Base-by-base conservation (phyloP, 768 basidiomycete species). In the Tulasnella sp. region DNA sequence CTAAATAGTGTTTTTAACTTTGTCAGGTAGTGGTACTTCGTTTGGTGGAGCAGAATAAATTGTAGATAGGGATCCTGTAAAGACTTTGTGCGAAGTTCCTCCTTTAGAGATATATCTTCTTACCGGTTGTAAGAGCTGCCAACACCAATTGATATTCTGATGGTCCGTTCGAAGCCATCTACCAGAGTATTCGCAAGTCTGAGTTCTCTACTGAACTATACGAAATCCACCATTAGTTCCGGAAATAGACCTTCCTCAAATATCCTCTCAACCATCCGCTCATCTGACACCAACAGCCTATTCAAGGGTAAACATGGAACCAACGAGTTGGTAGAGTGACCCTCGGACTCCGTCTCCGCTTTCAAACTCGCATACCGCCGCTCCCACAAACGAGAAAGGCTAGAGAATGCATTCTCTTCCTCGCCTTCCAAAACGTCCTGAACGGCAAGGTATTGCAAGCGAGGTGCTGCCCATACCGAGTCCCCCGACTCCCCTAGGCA, bases 361-460 rank as follows among this genome's bases (percentile, higher is more conserved):
- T n/a, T 22, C 24, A 54, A 11, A 22, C 24, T n/a, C 3, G n/a
- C 54, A n/a, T 54, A 54, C 7, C 54, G 54, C 54, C n/a, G 22
- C 24, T 54, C 54, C 54, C 54, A 54, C 12, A 54, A n/a, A 0
- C 22, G 24, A 54, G 24, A n/a, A n/a, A 54, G 54, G 6, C 22
- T 24, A 54, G 54, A 54, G 11, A 54, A 0, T 54, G n/a, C 54
- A 1, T 54, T 4, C 54, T 54, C 54, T 4, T 24, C 12, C 24
- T 54, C 54, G 22, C 11, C 54, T 5, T 1, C 11, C 24, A 54
- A n/a, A 54, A 54, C 54, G 24, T n/a, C 54, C 54, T 54, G 54
- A 54, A 54, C 24, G 54, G 54, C 54, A 54, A 54, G 54, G 54
- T 54, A n/a, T n/a, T n/a, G 54, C 54, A 54, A n/a, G 54, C 54